Conservation (phyloP, 805 yeast species). For the Starmerella vaccinii region DNA sequence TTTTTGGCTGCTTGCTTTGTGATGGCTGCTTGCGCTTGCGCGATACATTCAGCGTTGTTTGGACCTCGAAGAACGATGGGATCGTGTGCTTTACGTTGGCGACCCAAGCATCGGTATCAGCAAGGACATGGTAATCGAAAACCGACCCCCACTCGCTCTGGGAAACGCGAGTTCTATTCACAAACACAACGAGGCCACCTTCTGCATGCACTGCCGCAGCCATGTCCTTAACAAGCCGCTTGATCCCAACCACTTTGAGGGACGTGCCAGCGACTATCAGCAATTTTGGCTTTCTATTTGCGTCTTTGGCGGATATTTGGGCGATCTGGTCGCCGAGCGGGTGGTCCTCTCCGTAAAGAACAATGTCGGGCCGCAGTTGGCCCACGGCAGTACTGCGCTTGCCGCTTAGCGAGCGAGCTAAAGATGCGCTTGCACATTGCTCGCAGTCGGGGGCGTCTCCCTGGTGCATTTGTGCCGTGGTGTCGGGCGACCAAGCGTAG, state of each 20-base stretch:
- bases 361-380: constrained; percentile 74
- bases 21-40: constrained; percentile 11
- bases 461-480: constrained; percentile 38
- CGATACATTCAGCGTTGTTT: constrained; percentile 26
- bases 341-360: constrained; percentile 88
- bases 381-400: constrained; percentile 73
- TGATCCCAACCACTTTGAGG: constrained; percentile 81
- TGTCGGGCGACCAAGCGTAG: constrained; percentile 52
- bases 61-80: constrained; percentile 55
- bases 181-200: constrained; percentile 67
- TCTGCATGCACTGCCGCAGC: constrained; percentile 60
- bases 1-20: constrained; percentile 8
- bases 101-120: constrained; percentile 81
- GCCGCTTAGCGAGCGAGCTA: constrained; percentile 52
- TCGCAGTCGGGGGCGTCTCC: constrained; percentile 76
- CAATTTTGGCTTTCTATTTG: constrained; percentile 54
- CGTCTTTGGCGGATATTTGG: constrained; percentile 54
- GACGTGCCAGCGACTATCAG: constrained; percentile 90
- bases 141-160: constrained; percentile 52
- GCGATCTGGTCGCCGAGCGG: constrained; percentile 77
- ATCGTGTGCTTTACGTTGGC: constrained; percentile 41
- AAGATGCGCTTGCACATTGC: constrained; percentile 47
- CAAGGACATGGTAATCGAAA: constrained; percentile 67
- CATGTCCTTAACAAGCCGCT: constrained; percentile 57
- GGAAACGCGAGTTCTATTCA: constrained; percentile 58